Conservation (phyloP, 768 basidiomycete species). For the Phanerochaete sordida region DNA sequence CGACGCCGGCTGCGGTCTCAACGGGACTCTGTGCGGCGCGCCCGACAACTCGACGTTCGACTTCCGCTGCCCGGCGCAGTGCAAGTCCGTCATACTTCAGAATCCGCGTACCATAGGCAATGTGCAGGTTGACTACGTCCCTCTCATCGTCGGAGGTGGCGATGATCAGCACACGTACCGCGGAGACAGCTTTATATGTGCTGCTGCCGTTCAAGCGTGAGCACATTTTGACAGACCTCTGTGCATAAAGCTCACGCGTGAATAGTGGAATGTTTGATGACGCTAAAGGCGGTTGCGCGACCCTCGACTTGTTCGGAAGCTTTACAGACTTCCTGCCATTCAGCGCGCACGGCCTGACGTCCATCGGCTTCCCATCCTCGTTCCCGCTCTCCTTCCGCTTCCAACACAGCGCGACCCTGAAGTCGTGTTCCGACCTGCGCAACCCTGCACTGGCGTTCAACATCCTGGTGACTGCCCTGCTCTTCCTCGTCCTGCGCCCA, state of each 20-base stretch:
- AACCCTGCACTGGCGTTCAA: constrained; percentile 71
- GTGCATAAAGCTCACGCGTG: background rate
- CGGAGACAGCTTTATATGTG: constrained; percentile 82
- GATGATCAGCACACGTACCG: constrained; percentile 70
- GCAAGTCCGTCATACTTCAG: constrained; percentile 57
- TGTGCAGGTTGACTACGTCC: constrained; percentile 59
- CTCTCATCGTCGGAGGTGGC: constrained; percentile 84
- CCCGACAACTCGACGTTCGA: constrained; percentile 60
- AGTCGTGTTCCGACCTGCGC: constrained; percentile 71
- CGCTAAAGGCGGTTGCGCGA: constrained; percentile 72
- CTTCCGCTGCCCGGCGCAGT: constrained; percentile 80
- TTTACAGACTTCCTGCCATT: constrained; percentile 66
- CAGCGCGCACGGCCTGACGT: constrained; percentile 57
- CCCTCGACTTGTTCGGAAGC: constrained; percentile 65
- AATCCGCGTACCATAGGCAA: constrained; percentile 75
- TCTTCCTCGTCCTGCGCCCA: constrained; percentile 74
- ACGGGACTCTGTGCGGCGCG: constrained; percentile 63
- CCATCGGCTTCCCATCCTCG: constrained; percentile 67
- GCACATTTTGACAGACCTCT: constrained; percentile 15
- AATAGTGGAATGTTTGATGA: constrained; percentile 62
- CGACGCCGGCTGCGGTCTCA: constrained; percentile 69
- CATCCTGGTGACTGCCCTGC: constrained; percentile 56
- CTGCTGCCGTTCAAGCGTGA: constrained; percentile 79
- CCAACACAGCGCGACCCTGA: constrained; percentile 41
- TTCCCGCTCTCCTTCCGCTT: constrained; percentile 74